Percentiles rank a stretch among this genome's conserved stretches.
Evolutionary conservation across 768 basidiomycete species (phyloP).

Genomic region (Lentinula lateritia): DNA sequence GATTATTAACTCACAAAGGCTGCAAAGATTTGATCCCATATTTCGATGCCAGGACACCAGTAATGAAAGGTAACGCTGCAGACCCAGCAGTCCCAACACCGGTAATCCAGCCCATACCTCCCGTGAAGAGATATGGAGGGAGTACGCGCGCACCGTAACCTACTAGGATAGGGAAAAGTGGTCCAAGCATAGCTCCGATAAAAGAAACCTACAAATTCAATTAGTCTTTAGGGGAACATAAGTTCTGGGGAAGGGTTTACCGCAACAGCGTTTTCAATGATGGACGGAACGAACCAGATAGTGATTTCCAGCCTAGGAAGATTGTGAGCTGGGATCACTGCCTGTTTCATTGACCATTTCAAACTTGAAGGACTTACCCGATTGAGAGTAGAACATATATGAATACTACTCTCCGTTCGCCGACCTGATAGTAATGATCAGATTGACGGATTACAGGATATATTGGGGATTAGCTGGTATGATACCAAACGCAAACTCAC

Average conservation of each 20-base stretch:
- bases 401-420: conserved; percentile 25
- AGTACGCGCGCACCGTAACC: conserved; percentile 29
- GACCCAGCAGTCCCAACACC: conserved; percentile 47
- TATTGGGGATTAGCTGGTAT: too few species aligned
- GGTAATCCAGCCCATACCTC: conserved; percentile 43
- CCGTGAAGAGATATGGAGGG: conserved; percentile 28
- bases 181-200: conserved; percentile 47
- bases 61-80: conserved; percentile 39
- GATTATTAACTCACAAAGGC: conserved; percentile 35
- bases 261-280: conserved; percentile 47
- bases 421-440: conserved; percentile 16
- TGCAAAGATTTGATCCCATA: conserved; percentile 41
- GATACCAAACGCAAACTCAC: conserved; percentile 13
- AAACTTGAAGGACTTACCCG: conserved; percentile 13
- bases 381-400: conserved; percentile 27
- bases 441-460: too few species aligned
- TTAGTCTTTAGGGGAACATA: neutral
- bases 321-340: too few species aligned
- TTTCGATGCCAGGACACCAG: conserved; percentile 34
- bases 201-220: conserved; percentile 24
- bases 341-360: neutral
- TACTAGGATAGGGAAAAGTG: conserved; percentile 44
- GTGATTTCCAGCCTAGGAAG: conserved; percentile 36
- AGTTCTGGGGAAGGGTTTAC: conserved; percentile 14
- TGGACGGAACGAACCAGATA: conserved; percentile 47